Conservation (phyloP, 116 monocot genomes). For the Papilionanthe hybrid region DNA sequence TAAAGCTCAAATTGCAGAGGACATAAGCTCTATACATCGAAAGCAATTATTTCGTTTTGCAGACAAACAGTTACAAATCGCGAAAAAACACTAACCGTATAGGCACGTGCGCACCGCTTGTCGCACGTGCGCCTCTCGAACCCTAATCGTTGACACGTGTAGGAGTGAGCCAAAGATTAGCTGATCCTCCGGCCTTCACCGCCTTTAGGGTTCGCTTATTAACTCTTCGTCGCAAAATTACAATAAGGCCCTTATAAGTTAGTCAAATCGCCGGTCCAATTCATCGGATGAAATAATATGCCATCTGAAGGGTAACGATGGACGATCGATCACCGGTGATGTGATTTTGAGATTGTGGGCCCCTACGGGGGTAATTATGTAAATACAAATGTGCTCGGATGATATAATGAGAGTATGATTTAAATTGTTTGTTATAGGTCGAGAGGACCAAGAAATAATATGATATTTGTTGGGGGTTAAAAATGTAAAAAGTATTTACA, state of each 20-base stretch:
- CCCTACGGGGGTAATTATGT: background rate
- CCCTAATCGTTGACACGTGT: slow-evolving; percentile 1
- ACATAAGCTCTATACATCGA: too few species aligned
- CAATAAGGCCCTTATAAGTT: background rate
- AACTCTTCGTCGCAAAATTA: background rate
- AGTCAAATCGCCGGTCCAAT: background rate
- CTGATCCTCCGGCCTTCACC: background rate
- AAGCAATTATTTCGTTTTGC: background rate
- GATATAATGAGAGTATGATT: background rate
- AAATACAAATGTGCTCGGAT: background rate
- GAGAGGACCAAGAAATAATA: background rate
- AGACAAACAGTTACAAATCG: background rate
- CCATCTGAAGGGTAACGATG: background rate
- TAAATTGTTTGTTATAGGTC: background rate
- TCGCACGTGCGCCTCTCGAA: background rate
- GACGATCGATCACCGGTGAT: background rate
- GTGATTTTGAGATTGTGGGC: background rate
- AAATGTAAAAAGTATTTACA: background rate
- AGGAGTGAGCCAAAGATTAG: background rate
- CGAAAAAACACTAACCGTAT: background rate
- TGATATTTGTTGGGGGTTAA: background rate
- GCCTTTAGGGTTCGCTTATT: background rate
- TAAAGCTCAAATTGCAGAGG: too few species aligned
- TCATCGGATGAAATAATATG: background rate
- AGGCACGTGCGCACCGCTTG: background rate